Base-by-base conservation (phyloP, 2,329 filamentous ascomycete genomes). In the Cadophora malorum region DNA sequence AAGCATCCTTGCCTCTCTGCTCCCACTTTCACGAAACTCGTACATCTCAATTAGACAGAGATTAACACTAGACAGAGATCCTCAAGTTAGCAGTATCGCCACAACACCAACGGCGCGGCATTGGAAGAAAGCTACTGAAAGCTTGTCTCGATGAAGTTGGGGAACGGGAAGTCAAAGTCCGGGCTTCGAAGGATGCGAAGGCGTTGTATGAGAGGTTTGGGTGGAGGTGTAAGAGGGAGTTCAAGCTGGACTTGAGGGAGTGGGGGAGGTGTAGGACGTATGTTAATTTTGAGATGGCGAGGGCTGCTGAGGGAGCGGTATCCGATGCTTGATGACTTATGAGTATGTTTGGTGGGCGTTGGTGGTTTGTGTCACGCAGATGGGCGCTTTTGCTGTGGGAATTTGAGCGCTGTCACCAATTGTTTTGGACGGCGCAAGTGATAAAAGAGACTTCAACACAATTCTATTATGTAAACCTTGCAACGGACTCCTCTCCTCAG, bases 121-220 rank as follows among this genome's bases (percentile, higher is more conserved):
- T 65, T 5, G 66, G 66, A 2, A 35, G 33, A 4, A 35, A 7
- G 4, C 7, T 64, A 2, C 49, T 64, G n/a, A 21, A 47, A 16
- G 31, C 50, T 25, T 64, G 55, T 31, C 12, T 64, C 9, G 47
- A 28, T 6, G 31, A 68, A 25, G 38, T 59, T 58, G 38, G 49
- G 55, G 38, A 28, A 5, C 4, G 28, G 33, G 66, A 21, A 9
- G 28, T 67, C 25, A 62, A 16, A n/a, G 55, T 68, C 5, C 38
- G 38, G 3, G 49, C 62, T 8, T 53, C 56, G 1, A 31, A 10
- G 14, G 41, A 58, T 35, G 66, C 49, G 49, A 65, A 33, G 50
- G 33, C 16, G n/a, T 33, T 68, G 52, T 68, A 68, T 59, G 63
- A 59, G 58, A 68, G 31, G 52, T 63, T 62, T 56, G 66, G 63